Evolutionary conservation across 2,329 filamentous ascomycete genomes (phyloP).

Genomic region (Trichoderma semiorbis): DNA sequence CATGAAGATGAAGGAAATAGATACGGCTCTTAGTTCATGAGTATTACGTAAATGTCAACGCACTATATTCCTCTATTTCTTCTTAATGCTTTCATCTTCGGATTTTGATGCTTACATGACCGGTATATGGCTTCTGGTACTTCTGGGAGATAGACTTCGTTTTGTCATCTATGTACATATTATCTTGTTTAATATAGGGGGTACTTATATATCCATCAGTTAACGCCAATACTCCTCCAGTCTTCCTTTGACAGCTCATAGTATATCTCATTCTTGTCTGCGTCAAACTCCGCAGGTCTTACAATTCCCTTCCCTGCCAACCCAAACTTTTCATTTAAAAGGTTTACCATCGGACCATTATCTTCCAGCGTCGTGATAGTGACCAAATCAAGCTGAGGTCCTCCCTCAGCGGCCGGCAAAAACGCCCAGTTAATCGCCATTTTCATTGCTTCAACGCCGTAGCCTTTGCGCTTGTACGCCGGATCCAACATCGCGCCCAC

Average conservation of each 20-base stretch:
- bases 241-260: slow-evolving; percentile 25
- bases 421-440: slow-evolving; percentile 29
- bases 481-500: slow-evolving; percentile 29
- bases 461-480: slow-evolving; percentile 18
- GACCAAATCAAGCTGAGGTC: slow-evolving; percentile 28
- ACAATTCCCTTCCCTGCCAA: slow-evolving; percentile 21
- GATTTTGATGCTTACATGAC: slow-evolving; percentile 31
- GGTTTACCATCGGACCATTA: slow-evolving; percentile 20
- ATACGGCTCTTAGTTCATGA: neutral
- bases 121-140: neutral
- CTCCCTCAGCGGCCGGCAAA: slow-evolving; percentile 21
- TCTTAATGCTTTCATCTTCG: neutral
- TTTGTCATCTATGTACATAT: neutral
- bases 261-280: slow-evolving; percentile 24
- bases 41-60: neutral
- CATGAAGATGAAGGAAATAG: neutral
- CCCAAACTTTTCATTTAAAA: slow-evolving; percentile 24
- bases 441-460: slow-evolving; percentile 14
- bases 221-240: slow-evolving; percentile 12
- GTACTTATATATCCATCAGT: neutral
- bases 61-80: neutral
- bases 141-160: neutral
- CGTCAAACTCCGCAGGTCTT: slow-evolving; percentile 19
- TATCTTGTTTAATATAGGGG: too few species aligned
- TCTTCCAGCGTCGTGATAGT: slow-evolving; percentile 21